These are phyloP conservation scores for Echinochloa phyllopogon DNA, from an alignment of 176 grass and related monocot species.

Conservation along the genomic window DNA sequence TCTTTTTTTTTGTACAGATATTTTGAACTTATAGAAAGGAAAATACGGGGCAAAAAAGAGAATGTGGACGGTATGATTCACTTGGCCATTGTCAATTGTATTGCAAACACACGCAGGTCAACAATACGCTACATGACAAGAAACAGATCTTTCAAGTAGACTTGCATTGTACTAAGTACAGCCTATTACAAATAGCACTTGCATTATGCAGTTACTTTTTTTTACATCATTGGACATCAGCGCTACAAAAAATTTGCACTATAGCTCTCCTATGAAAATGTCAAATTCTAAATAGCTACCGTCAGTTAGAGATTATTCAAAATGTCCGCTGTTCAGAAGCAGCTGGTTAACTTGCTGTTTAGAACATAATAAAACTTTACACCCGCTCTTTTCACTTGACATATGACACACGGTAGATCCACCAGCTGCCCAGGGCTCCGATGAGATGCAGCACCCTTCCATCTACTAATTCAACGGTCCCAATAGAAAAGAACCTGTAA, in stretches of 20 bases:
- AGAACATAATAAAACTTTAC: conserved; percentile 26
- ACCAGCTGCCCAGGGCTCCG: conserved; percentile 86
- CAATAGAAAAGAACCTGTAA: conserved; percentile 80
- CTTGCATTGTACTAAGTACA: not conserved
- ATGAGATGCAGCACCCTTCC: conserved; percentile 61
- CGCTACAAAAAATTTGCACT: not conserved
- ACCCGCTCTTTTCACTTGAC: conserved; percentile 32
- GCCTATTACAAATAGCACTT: not conserved
- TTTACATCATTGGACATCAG: conserved; percentile 24
- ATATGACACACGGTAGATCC: conserved; percentile 56
- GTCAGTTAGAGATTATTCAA: conserved; percentile 31
- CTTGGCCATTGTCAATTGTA: not conserved
- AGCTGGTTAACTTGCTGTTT: conserved; percentile 24
- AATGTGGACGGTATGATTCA: not conserved
- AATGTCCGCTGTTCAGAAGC: not conserved
- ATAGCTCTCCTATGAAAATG: conserved; percentile 13
- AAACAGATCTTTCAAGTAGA: not conserved
- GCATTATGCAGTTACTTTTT: conserved; percentile 4
- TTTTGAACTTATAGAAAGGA: not conserved
- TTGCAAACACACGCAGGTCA: not conserved
- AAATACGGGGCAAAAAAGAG: not conserved
- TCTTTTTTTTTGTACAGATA: not conserved
- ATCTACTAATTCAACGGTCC: conserved; percentile 59
- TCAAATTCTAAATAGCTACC: conserved; percentile 1
- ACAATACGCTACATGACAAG: not conserved